A percentile compares a stretch with the other conserved stretches of the same genome.
Evolutionary conservation across 257 asterid species (phyloP).

Genomic region (Gentiana dahurica): DNA sequence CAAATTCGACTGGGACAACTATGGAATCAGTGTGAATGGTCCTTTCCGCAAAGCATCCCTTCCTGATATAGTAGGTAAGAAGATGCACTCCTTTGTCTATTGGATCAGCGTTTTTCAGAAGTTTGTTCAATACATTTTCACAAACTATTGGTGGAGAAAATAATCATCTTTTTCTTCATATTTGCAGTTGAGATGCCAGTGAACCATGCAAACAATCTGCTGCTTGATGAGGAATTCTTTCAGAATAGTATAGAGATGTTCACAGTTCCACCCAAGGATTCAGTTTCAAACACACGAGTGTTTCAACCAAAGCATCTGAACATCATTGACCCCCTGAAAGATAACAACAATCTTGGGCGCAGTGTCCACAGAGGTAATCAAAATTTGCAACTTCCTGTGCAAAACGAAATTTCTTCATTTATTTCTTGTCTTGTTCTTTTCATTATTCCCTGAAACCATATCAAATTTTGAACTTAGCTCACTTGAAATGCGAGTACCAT

Average conservation of each 20-base stretch:
- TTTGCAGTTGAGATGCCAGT: constrained; percentile 54
- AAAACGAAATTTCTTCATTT: neutral
- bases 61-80: constrained; percentile 59
- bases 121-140: neutral
- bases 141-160: constrained; percentile 1
- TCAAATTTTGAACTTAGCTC: neutral
- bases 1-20: constrained; percentile 77
- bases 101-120: neutral
- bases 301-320: constrained; percentile 58
- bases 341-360: constrained; percentile 84
- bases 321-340: constrained; percentile 75
- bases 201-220: constrained; percentile 17
- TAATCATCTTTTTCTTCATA: neutral
- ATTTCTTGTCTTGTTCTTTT: neutral
- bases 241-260: constrained; percentile 47
- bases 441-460: neutral
- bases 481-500: neutral
- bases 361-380: constrained; percentile 74
- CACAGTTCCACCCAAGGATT: constrained; percentile 33
- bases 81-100: constrained; percentile 3
- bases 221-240: constrained; percentile 56
- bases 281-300: constrained; percentile 35
- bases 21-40: constrained; percentile 67
- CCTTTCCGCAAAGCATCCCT: constrained; percentile 53
- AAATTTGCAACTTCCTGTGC: neutral